These are phyloP conservation scores for Crucibulum laeve DNA, from an alignment of 768 basidiomycete species.

Conservation along the genomic window DNA sequence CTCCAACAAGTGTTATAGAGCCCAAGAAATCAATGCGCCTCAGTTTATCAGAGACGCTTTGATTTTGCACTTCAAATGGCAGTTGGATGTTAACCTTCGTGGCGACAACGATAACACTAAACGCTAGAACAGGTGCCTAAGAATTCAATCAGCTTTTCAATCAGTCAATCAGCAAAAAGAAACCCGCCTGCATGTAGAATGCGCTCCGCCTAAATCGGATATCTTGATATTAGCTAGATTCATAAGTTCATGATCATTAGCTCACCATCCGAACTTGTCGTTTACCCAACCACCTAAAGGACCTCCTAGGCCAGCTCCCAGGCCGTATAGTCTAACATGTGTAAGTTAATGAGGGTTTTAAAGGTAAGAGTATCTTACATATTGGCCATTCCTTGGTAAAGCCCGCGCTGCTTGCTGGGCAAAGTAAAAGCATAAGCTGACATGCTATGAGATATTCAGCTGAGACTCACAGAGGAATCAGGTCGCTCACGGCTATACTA, in stretches of 20 bases:
- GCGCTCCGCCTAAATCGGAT: constrained; percentile 64
- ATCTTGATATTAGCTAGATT: constrained; percentile 5
- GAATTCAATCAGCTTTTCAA: constrained; percentile 9
- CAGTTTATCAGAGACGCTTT: constrained; percentile 57
- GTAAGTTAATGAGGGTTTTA: neutral
- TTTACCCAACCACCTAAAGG: constrained; percentile 83
- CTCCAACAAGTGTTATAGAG: constrained; percentile 70
- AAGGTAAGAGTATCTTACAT: constrained; percentile 47
- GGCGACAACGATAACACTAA: constrained; percentile 67
- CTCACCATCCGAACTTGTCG: constrained; percentile 82
- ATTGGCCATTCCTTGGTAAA: constrained; percentile 91
- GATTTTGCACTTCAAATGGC: constrained; percentile 60
- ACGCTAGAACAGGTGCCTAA: constrained; percentile 72
- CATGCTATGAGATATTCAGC: constrained; percentile 4
- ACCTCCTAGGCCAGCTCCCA: constrained; percentile 78
- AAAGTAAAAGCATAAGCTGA: constrained; percentile 5
- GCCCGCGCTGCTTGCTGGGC: constrained; percentile 72
- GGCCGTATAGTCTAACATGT: constrained; percentile 64
- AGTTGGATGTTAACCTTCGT: constrained; percentile 77
- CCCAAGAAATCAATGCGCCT: constrained; percentile 83
- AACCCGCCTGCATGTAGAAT: constrained; percentile 75
- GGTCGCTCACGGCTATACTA: constrained; percentile 80
- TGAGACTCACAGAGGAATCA: constrained; percentile 82
- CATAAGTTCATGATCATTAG: constrained; percentile 4
- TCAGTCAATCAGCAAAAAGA: constrained; percentile 7